These are phyloP conservation scores for Pulicaria dysenterica DNA, from an alignment of 129 eudicot species.

Conservation along the genomic window DNA sequence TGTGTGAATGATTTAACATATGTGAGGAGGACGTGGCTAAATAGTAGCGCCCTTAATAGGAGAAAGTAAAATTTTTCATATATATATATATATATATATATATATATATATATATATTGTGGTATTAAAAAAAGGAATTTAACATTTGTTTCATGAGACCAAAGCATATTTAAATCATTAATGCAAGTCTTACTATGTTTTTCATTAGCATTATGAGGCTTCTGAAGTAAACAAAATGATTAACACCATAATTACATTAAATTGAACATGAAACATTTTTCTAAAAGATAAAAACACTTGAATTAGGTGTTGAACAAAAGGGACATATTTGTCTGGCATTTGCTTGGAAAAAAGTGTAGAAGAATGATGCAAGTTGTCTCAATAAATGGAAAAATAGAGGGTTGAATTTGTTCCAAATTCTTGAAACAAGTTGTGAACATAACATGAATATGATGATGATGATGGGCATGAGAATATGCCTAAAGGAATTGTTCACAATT, in stretches of 20 bases:
- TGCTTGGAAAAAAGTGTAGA: conserved; percentile 15
- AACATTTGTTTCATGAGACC: conserved; percentile 9
- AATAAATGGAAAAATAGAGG: conserved; percentile 24
- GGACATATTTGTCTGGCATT: conserved; percentile 19
- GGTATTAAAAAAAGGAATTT: neutral
- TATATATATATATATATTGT: no score
- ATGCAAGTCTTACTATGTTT: neutral
- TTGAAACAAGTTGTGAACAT: conserved; percentile 39
- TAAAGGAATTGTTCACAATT: conserved; percentile 31
- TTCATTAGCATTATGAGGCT: neutral
- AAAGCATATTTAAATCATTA: conserved; percentile 2
- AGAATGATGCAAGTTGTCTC: conserved; percentile 40
- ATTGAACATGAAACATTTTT: conserved; percentile 19
- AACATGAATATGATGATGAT: conserved; percentile 22
- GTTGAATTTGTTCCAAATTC: conserved; percentile 44
- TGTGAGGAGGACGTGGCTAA: no score
- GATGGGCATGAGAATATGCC: conserved; percentile 27
- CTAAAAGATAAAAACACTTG: neutral
- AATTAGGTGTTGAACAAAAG: conserved; percentile 26
- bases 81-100: no score
- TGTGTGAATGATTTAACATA: no score
- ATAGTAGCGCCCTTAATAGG: no score
- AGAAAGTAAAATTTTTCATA: no score
- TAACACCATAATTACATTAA: conserved; percentile 25
- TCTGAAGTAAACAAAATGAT: conserved; percentile 22